These are phyloP conservation scores for Pyrus betulifolia DNA, from an alignment of 306 rosid species.

Conservation along the genomic window DNA sequence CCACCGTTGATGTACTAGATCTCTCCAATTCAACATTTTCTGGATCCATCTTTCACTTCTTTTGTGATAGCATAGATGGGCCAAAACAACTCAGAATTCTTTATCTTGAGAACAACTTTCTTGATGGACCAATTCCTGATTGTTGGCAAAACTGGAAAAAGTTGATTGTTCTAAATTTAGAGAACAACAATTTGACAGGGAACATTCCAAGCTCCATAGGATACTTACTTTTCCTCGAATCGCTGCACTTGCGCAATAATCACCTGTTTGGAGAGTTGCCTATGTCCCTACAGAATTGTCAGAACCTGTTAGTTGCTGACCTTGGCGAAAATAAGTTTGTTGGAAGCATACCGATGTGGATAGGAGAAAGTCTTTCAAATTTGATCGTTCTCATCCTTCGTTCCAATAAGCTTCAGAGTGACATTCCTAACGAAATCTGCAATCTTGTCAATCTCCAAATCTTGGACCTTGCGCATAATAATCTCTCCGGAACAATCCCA, in stretches of 20 bases:
- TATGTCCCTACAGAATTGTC: neutral
- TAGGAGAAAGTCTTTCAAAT: neutral
- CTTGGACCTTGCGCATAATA: slow-evolving; percentile 21
- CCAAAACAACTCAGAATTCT: neutral
- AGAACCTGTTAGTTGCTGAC: neutral
- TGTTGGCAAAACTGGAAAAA: slow-evolving; percentile 7
- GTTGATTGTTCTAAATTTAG: neutral
- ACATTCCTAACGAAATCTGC: neutral
- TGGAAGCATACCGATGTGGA: slow-evolving; percentile 17
- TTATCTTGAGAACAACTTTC: neutral
- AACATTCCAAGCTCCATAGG: slow-evolving; percentile 30
- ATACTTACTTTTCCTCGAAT: neutral
- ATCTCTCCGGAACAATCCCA: slow-evolving; percentile 25
- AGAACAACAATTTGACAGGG: slow-evolving; percentile 18
- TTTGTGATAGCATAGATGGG: neutral
- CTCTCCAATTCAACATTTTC: neutral
- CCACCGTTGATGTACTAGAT: neutral
- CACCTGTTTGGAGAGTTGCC: slow-evolving; percentile 6
- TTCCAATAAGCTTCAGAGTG: neutral
- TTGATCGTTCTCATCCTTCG: slow-evolving; percentile 9
- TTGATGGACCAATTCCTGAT: slow-evolving; percentile 5
- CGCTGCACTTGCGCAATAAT: slow-evolving; percentile 11
- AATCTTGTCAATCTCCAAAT: slow-evolving; percentile 1
- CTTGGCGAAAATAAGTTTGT: neutral
- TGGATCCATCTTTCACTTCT: neutral